Percentiles rank a stretch among this genome's conserved stretches.
phyloP scores from a whole-genome alignment of 2,329 filamentous ascomycete species.

The Aureobasidium leucospermi region DNA sequence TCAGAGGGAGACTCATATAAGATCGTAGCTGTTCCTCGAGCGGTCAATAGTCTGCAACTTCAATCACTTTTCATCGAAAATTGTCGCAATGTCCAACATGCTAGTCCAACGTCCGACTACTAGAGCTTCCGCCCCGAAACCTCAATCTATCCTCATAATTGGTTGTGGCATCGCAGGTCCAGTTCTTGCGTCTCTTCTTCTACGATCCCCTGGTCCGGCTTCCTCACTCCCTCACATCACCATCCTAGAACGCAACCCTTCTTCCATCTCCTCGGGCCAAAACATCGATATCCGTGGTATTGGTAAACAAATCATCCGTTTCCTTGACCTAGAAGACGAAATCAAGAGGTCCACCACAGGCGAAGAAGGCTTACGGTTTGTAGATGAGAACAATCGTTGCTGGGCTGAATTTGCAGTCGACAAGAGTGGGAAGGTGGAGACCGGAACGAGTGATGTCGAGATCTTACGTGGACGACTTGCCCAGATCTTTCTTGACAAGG shows the following conservation, averaged over 20 bases:
- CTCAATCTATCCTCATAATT: constrained; percentile 28
- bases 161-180: constrained; percentile 35
- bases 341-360: constrained; percentile 31
- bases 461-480: constrained; percentile 50
- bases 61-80: too few relatives aligned
- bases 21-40: too few relatives aligned
- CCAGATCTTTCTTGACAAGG: constrained; percentile 37
- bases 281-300: constrained; percentile 39
- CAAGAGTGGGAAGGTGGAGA: constrained; percentile 16
- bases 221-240: constrained; percentile 31
- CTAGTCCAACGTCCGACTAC: too few relatives aligned
- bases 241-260: constrained; percentile 36
- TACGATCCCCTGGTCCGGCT: constrained; percentile 18
- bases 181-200: constrained; percentile 30
- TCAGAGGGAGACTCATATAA: too few relatives aligned
- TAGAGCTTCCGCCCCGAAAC: not conserved
- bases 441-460: constrained; percentile 43
- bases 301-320: constrained; percentile 34
- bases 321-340: constrained; percentile 32
- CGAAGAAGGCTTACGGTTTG: constrained; percentile 35
- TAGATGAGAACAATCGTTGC: constrained; percentile 19
- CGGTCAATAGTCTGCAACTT: too few relatives aligned
- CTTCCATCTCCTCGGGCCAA: constrained; percentile 35
- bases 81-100: too few relatives aligned
- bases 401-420: constrained; percentile 19